These are phyloP conservation scores for Aspergillus intermedius DNA, from an alignment of 2,329 filamentous ascomycete species.

Conservation along the genomic window DNA sequence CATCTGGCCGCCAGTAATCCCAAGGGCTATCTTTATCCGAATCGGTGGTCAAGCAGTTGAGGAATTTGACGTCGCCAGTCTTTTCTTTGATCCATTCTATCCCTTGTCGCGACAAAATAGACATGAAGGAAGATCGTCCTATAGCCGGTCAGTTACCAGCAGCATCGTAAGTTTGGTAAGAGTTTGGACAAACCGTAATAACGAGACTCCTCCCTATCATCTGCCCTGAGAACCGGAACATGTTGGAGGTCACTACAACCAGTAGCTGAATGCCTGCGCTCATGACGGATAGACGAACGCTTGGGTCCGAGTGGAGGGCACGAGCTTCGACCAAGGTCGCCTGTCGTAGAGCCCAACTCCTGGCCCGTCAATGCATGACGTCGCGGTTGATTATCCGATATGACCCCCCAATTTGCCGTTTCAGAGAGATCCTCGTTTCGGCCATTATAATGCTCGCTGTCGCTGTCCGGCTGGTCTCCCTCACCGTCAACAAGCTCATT, in stretches of 20 bases:
- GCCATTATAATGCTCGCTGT: slow-evolving; percentile 20
- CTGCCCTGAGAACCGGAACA: slow-evolving; percentile 79
- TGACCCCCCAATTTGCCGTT: slow-evolving; percentile 25
- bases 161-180: neutral
- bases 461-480: slow-evolving; percentile 12
- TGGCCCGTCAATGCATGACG: slow-evolving; percentile 3
- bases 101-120: slow-evolving; percentile 91
- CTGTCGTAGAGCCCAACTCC: slow-evolving; percentile 2
- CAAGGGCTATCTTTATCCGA: slow-evolving; percentile 81
- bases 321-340: slow-evolving; percentile 16
- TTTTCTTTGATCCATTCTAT: slow-evolving; percentile 96
- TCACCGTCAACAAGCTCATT: slow-evolving; percentile 17
- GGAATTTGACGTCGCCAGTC: slow-evolving; percentile 85
- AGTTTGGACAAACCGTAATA: slow-evolving; percentile 54
- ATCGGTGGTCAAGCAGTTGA: slow-evolving; percentile 76
- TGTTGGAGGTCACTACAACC: slow-evolving; percentile 44
- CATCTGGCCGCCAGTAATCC: slow-evolving; percentile 92
- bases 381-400: slow-evolving; percentile 14
- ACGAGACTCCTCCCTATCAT: slow-evolving; percentile 79
- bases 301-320: slow-evolving; percentile 4
- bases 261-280: slow-evolving; percentile 31
- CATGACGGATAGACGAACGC: neutral
- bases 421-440: slow-evolving; percentile 33
- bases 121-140: slow-evolving; percentile 91
- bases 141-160: neutral